phyloP scores from a whole-genome alignment of 2,329 filamentous ascomycete genomes.

The Conoideocrella luteorostrata region DNA sequence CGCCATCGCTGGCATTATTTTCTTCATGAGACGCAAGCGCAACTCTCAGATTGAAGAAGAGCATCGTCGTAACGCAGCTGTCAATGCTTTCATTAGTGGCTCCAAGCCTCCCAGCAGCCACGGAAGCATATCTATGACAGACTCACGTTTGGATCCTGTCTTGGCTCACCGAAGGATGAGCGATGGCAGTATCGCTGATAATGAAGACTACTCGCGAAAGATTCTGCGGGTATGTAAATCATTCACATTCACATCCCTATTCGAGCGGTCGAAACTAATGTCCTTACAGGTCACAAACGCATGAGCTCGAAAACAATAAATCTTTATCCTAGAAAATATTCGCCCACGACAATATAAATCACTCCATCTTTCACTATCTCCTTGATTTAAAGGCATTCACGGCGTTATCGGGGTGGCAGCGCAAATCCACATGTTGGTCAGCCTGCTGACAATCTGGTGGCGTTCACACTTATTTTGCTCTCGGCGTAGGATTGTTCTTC shows the following conservation, averaged over 20 bases:
- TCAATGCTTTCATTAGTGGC: slow-evolving; percentile 67
- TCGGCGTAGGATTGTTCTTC: slow-evolving; percentile 25
- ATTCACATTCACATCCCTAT: not conserved
- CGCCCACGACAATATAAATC: slow-evolving; percentile 11
- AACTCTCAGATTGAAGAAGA: slow-evolving; percentile 77
- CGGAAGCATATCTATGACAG: slow-evolving; percentile 64
- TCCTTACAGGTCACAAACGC: slow-evolving; percentile 49
- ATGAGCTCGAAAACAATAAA: slow-evolving; percentile 33
- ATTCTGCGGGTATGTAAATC: slow-evolving; percentile 76
- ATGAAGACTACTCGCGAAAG: slow-evolving; percentile 91
- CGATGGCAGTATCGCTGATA: slow-evolving; percentile 93
- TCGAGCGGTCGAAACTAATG: not conserved
- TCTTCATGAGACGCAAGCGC: slow-evolving; percentile 69
- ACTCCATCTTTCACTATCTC: slow-evolving; percentile 24
- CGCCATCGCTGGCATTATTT: slow-evolving; percentile 61
- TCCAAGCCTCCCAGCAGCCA: slow-evolving; percentile 57
- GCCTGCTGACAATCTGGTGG: slow-evolving; percentile 27
- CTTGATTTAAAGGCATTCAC: slow-evolving; percentile 29
- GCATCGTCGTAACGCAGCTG: slow-evolving; percentile 72
- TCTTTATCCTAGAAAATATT: not conserved
- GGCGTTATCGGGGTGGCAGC: slow-evolving; percentile 36
- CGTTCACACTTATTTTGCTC: slow-evolving; percentile 27
- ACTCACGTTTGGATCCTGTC: slow-evolving; percentile 80
- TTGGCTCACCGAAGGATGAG: slow-evolving; percentile 80
- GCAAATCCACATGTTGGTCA: slow-evolving; percentile 30